Base-by-base conservation (phyloP, 176 grass and related monocot genomes). In the Urochloa ruziziensis region DNA sequence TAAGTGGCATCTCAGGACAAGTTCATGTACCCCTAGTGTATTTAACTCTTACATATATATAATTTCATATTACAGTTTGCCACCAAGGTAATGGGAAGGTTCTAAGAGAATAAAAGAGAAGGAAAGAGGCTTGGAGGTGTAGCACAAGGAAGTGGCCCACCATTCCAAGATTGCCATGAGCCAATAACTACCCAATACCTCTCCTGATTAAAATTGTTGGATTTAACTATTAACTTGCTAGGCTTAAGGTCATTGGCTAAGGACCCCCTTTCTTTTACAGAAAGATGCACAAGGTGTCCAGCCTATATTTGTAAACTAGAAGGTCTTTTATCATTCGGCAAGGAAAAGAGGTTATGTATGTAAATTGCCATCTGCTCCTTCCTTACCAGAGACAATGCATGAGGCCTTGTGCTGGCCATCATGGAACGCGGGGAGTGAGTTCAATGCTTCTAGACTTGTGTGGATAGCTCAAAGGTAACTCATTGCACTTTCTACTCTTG, bases 381-480 rank as follows among this genome's bases (percentile, higher is more conserved):
- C 85, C 90, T 7, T 56, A 86, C 18, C 88, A 88, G 7, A 92
- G 85, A 91, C 80, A 28, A 91, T 94, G 36, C 70, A 56, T 70
- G 85, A 94, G 18, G 86, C 77, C 1, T 92, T 97, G 16, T 86
- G 90, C 62, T 94, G 90, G 87, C 88, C 90, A 6, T 60, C 73
- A 6, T 97, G 88, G 86, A 86, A 94, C 36, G 12, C 59, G 6
- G 84, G 89, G 62, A 88, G 42, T 7, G 74, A 92, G 30, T 90
- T 97, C 35, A 97, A 92, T 94, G 91, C 71, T 84, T 97, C 60
- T 89, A 91, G 16, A 94, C 90, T 88, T 88, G 82, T 48, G 46
- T 87, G 30, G 83, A 85, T 23, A 92, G 85, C 59, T 80, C 92
- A 67, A 84, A 90, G 44, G 30, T 89, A 10, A n/a, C n/a, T 37